phyloP scores from a whole-genome alignment of 2,329 filamentous ascomycete species.

The Purpureocillium lavendulum region DNA sequence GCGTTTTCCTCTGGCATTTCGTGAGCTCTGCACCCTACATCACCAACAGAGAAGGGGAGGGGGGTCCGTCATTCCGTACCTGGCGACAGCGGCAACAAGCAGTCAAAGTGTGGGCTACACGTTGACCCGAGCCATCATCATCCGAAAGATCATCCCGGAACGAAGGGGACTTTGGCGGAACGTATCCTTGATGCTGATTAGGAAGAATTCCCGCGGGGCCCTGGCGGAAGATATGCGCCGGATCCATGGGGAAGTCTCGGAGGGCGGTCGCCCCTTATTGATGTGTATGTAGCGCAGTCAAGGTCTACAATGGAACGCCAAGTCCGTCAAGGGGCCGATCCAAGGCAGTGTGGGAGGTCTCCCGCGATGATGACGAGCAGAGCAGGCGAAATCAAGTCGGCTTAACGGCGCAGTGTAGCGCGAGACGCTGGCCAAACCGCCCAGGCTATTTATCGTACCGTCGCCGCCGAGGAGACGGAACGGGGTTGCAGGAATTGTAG shows the following conservation, averaged over 20 bases:
- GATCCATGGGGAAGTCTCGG: constrained; percentile 42
- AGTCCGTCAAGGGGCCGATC: no score
- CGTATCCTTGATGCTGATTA: constrained; percentile 22
- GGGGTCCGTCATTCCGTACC: constrained; percentile 45
- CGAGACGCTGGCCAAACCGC: no score
- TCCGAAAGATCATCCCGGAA: constrained; percentile 35
- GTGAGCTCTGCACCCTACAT: background rate
- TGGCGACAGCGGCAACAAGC: constrained; percentile 74
- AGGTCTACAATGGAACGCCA: no score
- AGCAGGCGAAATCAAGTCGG: no score
- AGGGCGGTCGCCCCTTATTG: background rate
- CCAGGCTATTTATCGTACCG: no score
- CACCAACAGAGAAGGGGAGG: background rate
- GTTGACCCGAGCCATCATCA: constrained; percentile 42
- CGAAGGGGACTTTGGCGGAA: constrained; percentile 20
- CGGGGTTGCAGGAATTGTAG: no score
- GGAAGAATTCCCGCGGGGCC: constrained; percentile 39
- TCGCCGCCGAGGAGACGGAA: no score
- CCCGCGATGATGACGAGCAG: no score
- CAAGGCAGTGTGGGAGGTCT: no score
- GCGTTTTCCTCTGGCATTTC: constrained; percentile 70
- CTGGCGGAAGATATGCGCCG: constrained; percentile 50
- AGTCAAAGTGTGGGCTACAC: constrained; percentile 71
- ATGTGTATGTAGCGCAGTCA: no score
- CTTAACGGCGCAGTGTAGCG: no score